Conservation (phyloP, 495 filamentous ascomycete species). For the Penicillium psychrofluorescens region DNA sequence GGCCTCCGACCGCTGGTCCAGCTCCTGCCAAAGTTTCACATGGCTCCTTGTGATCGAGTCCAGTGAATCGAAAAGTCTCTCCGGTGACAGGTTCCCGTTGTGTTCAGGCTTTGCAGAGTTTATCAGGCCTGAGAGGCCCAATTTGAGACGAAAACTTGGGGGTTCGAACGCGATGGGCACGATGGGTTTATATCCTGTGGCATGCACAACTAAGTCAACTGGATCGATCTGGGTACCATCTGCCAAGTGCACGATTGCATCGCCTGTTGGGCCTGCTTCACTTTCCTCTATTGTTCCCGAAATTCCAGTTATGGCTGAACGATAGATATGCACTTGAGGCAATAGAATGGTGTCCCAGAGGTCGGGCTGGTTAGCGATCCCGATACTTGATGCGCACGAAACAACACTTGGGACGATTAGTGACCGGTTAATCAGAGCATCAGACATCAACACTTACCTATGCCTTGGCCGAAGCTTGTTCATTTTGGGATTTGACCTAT, state of each 20-base stretch:
- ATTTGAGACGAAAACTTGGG: conserved; percentile 12
- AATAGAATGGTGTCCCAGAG: conserved; percentile 24
- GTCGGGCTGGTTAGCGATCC: conserved; percentile 24
- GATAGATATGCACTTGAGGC: conserved; percentile 18
- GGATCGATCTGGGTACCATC: conserved; percentile 32
- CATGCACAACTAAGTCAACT: conserved; percentile 21
- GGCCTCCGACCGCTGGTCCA: conserved; percentile 8
- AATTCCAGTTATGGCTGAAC: conserved; percentile 12
- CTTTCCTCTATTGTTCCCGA: neutral
- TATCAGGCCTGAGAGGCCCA: conserved; percentile 11
- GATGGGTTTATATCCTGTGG: conserved; percentile 52
- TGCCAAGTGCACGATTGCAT: conserved; percentile 2
- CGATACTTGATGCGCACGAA: conserved; percentile 17
- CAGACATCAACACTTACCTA: conserved; percentile 6
- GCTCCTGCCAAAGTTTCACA: conserved; percentile 8
- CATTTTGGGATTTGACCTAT: conserved; percentile 17
- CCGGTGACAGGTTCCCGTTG: neutral
- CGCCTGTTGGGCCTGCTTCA: neutral
- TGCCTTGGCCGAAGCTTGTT: conserved; percentile 16
- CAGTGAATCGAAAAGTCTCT: neutral
- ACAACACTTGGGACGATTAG: conserved; percentile 11
- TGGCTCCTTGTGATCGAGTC: neutral
- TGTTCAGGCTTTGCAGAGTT: neutral
- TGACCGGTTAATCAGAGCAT: neutral
- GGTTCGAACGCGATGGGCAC: conserved; percentile 47